A percentile compares a stretch with the other conserved stretches of the same genome.
Conservation (phyloP, 2,329 filamentous ascomycete species). For the Penicillium sp. region DNA sequence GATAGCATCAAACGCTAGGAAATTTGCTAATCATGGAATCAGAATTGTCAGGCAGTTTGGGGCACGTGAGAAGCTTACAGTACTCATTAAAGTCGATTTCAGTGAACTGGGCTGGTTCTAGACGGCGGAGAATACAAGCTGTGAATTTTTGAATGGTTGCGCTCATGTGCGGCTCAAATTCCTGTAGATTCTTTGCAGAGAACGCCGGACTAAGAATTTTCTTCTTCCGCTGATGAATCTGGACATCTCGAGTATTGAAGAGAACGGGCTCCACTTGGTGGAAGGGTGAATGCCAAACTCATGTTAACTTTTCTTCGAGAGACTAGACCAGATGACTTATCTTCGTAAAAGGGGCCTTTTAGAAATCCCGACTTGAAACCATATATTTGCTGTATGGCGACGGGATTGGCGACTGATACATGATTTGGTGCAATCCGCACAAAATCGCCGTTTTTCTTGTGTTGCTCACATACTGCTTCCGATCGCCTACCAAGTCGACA, state of each 20-base stretch:
- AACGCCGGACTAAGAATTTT: constrained; percentile 13
- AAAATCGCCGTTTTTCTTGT: constrained; percentile 27
- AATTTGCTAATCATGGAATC: neutral
- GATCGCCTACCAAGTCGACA: constrained; percentile 20
- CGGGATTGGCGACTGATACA: constrained; percentile 42
- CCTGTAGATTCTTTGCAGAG: constrained; percentile 1
- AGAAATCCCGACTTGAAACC: constrained; percentile 34
- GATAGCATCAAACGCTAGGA: constrained; percentile 9
- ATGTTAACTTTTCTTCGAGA: neutral
- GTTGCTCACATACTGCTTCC: constrained; percentile 19
- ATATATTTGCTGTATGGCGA: constrained; percentile 41
- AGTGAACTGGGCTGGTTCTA: neutral
- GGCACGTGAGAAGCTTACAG: neutral
- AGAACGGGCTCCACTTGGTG: constrained; percentile 14
- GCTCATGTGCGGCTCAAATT: constrained; percentile 8
- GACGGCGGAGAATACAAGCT: neutral
- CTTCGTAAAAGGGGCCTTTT: constrained; percentile 29
- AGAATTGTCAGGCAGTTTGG: neutral
- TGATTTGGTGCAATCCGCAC: constrained; percentile 47
- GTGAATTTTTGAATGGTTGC: neutral
- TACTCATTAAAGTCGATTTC: neutral
- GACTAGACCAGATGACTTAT: neutral
- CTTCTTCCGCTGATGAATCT: constrained; percentile 19
- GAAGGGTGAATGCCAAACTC: constrained; percentile 1
- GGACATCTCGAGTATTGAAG: constrained; percentile 4